Evolutionary conservation across 306 rosid species (phyloP).

Genomic region (Cyamopsis tetragonoloba): DNA sequence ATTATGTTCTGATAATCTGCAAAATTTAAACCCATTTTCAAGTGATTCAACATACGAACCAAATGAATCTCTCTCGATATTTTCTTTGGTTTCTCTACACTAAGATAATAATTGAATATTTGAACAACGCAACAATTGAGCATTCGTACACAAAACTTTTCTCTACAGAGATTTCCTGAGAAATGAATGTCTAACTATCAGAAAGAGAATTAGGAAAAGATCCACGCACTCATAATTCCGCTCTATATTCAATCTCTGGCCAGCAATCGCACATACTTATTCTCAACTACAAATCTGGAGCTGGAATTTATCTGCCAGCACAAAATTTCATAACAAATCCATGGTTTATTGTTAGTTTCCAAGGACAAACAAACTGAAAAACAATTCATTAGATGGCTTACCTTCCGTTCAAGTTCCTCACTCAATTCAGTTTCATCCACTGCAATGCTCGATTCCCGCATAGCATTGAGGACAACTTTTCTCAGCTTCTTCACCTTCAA

Average conservation of each 20-base stretch:
- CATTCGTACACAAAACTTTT: not conserved
- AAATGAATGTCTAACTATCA: conserved; percentile 20
- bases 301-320: conserved; percentile 72
- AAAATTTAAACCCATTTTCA: not conserved
- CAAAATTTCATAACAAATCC: conserved; percentile 4
- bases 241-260: conserved; percentile 40
- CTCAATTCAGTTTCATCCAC: conserved; percentile 53
- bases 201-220: conserved; percentile 7
- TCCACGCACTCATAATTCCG: not conserved
- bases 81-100: conserved; percentile 8
- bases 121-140: conserved; percentile 6
- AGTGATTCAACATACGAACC: not conserved
- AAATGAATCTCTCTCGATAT: not conserved
- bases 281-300: conserved; percentile 64
- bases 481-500: conserved; percentile 73
- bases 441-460: conserved; percentile 60
- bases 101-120: conserved; percentile 5
- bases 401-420: conserved; percentile 62
- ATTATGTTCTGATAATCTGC: too few species aligned
- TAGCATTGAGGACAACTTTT: conserved; percentile 53
- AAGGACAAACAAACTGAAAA: not conserved
- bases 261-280: conserved; percentile 62
- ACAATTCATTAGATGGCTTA: conserved; percentile 19
- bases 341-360: not conserved
- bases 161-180: not conserved